These are phyloP conservation scores for Vicia faba DNA, from an alignment of 306 rosid species.

Conservation along the genomic window DNA sequence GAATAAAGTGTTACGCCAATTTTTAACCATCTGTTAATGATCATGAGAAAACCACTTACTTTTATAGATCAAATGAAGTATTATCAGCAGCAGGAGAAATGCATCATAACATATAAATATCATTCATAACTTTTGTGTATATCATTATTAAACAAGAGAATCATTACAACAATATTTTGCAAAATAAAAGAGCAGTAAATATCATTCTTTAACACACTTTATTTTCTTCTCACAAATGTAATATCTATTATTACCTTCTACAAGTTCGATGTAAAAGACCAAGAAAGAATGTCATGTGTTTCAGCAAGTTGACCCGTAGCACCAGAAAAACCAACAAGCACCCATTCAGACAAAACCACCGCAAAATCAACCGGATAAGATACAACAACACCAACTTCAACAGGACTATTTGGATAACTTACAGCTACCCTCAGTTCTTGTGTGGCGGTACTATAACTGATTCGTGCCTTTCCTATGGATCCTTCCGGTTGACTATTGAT, in stretches of 20 bases:
- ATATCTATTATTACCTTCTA: no score
- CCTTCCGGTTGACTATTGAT: slow-evolving; percentile 10
- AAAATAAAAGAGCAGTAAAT: background rate
- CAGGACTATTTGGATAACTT: slow-evolving; percentile 24
- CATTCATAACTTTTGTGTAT: background rate
- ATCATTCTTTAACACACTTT: background rate
- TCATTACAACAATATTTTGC: slow-evolving; percentile 2
- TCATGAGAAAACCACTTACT: no score
- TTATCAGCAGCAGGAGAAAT: background rate
- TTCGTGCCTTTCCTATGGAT: slow-evolving; percentile 22
- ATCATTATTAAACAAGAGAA: background rate
- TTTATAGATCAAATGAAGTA: background rate
- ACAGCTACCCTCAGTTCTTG: slow-evolving; percentile 10
- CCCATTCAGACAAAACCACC: slow-evolving; percentile 22
- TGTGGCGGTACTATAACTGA: slow-evolving; percentile 3
- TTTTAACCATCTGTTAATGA: no score
- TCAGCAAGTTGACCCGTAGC: slow-evolving; percentile 40
- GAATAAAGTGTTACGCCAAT: no score
- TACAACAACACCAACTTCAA: background rate
- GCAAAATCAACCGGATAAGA: slow-evolving; percentile 11
- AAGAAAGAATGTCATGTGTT: slow-evolving; percentile 43
- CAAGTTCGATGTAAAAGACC: slow-evolving; percentile 32
- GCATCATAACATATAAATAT: background rate
- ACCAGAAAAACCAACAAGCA: slow-evolving; percentile 34
- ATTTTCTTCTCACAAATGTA: background rate